Evolutionary conservation across 305 asterid species (phyloP).

Genomic region (Fraxinus latifolia): DNA sequence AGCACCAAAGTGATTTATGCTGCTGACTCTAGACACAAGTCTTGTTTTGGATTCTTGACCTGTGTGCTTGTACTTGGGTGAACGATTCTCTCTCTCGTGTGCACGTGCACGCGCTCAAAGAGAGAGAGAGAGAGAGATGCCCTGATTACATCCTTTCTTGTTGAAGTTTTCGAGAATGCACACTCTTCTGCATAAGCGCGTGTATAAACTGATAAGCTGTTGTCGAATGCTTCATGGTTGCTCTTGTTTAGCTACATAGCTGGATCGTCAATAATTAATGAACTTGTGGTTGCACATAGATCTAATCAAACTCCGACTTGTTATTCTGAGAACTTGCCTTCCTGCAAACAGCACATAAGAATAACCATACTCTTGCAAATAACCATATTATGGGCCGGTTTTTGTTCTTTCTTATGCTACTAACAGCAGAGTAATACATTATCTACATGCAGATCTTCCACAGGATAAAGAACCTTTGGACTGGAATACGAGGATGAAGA

Average conservation of each 20-base stretch:
- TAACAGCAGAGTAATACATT: not conserved
- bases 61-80: not conserved
- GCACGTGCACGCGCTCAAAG: not conserved
- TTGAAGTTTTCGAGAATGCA: not conserved
- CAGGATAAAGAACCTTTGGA: slow-evolving; percentile 77
- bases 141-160: not conserved
- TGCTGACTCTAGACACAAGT: not conserved
- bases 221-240: not conserved
- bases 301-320: not conserved
- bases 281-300: not conserved
- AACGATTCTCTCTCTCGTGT: not conserved
- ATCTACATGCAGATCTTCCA: slow-evolving; percentile 48
- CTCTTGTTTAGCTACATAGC: not conserved
- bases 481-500: slow-evolving; percentile 96
- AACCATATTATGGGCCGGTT: not conserved
- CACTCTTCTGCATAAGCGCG: not conserved
- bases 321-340: not conserved
- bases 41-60: not conserved
- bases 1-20: not conserved
- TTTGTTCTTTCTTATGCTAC: not conserved
- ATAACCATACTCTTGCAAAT: not conserved
- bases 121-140: not conserved
- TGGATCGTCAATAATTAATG: not conserved
- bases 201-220: not conserved
- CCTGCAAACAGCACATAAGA: not conserved